A percentile compares a stretch with the other conserved stretches of the same genome.
Evolutionary conservation across 176 grass and related monocot species (phyloP).

Genomic region (Cenchrus americanus): DNA sequence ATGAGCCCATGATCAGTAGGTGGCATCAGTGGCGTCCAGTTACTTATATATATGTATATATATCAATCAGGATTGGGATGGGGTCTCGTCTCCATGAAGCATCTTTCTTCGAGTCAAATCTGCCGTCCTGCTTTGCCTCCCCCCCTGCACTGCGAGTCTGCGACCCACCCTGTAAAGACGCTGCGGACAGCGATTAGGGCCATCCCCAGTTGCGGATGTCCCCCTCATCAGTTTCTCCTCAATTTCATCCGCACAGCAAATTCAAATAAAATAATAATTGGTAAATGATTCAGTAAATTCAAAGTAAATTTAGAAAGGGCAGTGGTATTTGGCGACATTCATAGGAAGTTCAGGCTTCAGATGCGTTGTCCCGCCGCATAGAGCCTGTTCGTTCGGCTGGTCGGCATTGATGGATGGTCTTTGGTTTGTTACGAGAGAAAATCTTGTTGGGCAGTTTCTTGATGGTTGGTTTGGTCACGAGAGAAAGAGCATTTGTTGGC

Average conservation of each 20-base stretch:
- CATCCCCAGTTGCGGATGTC: neutral
- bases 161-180: slow-evolving; percentile 36
- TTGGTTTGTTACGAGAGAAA: too few species aligned
- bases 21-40: slow-evolving; percentile 11
- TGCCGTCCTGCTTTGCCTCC: neutral
- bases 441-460: too few species aligned
- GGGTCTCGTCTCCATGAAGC: slow-evolving; percentile 7
- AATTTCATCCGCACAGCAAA: neutral
- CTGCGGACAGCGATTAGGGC: neutral
- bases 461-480: too few species aligned
- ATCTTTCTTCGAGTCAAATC: slow-evolving; percentile 35
- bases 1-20: slow-evolving; percentile 26
- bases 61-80: neutral
- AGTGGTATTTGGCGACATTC: neutral
- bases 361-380: neutral
- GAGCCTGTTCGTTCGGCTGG: too few species aligned
- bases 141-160: neutral
- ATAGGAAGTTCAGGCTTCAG: neutral
- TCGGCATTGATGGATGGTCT: too few species aligned
- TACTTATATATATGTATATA: too few species aligned
- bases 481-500: too few species aligned
- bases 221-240: neutral
- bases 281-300: too few species aligned
- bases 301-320: neutral
- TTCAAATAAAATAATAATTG: neutral